phyloP scores from a whole-genome alignment of 139 green algal genomes.

The Chlorella sorokiniana region DNA sequence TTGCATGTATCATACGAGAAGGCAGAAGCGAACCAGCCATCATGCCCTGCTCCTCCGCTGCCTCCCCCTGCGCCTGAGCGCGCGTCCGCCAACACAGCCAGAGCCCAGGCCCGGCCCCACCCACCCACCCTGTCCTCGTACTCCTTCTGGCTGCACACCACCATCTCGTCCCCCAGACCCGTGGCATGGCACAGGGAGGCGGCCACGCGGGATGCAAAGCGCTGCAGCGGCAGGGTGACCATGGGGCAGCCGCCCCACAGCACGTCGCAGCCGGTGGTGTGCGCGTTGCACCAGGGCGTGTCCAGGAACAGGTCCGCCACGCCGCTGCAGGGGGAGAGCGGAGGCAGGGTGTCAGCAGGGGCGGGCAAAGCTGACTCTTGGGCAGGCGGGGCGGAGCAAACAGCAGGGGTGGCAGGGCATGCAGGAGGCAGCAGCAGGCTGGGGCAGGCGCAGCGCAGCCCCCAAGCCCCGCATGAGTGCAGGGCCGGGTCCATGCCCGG shows the following conservation, averaged over 20 bases:
- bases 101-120: background rate
- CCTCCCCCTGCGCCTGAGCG: background rate
- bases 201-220: slow-evolving; percentile 87
- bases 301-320: slow-evolving; percentile 94
- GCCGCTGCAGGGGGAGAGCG: slow-evolving; percentile 45
- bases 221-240: slow-evolving; percentile 85
- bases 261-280: slow-evolving; percentile 93
- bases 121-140: slow-evolving; percentile 68
- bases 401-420: too few species aligned
- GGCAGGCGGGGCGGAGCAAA: background rate
- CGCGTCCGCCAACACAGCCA: background rate
- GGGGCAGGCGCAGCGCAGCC: too few species aligned
- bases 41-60: too few species aligned
- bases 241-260: slow-evolving; percentile 89
- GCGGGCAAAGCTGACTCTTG: background rate
- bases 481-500: background rate
- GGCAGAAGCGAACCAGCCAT: too few species aligned
- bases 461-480: too few species aligned
- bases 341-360: background rate
- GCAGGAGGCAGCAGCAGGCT: too few species aligned
- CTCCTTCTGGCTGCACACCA: slow-evolving; percentile 64
- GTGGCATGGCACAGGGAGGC: slow-evolving; percentile 78
- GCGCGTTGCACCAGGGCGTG: slow-evolving; percentile 90
- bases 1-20: too few species aligned
- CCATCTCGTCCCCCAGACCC: slow-evolving; percentile 78